phyloP scores from a whole-genome alignment of 768 basidiomycete genomes.

The Tricholoma sp. region DNA sequence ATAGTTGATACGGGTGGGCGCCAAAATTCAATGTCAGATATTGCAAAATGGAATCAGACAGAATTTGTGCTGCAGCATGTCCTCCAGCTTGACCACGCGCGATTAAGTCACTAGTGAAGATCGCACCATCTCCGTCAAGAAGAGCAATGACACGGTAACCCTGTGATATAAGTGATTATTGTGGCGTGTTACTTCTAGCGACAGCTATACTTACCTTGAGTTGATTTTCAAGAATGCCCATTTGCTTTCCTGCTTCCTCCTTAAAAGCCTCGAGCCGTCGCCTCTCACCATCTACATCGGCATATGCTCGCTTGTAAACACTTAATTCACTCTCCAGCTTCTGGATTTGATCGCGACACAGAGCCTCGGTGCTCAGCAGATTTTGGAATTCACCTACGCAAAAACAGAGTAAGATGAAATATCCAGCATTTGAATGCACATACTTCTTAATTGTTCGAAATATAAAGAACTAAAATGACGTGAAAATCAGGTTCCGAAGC shows the following conservation, averaged over 20 bases:
- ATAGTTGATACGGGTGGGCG: slow-evolving; percentile 45
- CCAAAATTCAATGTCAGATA: slow-evolving; percentile 31
- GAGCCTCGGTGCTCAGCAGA: slow-evolving; percentile 29
- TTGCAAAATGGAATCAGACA: slow-evolving; percentile 36
- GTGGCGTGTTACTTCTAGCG: neutral
- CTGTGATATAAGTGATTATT: slow-evolving; percentile 23
- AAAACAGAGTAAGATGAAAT: neutral
- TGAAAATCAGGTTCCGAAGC: neutral
- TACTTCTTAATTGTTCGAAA: slow-evolving; percentile 36
- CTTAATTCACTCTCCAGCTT: slow-evolving; percentile 36
- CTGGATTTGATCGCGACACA: slow-evolving; percentile 25
- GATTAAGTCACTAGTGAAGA: slow-evolving; percentile 52
- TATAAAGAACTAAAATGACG: slow-evolving; percentile 16
- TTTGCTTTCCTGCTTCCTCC: slow-evolving; percentile 33
- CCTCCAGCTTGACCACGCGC: slow-evolving; percentile 54
- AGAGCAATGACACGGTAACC: slow-evolving; percentile 46
- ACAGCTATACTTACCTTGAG: slow-evolving; percentile 27
- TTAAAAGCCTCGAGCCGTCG: slow-evolving; percentile 27
- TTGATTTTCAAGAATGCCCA: slow-evolving; percentile 34
- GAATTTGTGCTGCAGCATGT: slow-evolving; percentile 44
- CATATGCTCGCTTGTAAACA: slow-evolving; percentile 39
- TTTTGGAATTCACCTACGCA: slow-evolving; percentile 34
- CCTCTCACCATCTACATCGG: slow-evolving; percentile 31
- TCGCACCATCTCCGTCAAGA: slow-evolving; percentile 62
- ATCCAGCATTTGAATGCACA: too few relatives aligned